phyloP scores from a whole-genome alignment of 2,329 filamentous ascomycete species.

The Arthrinium phaeospermum region DNA sequence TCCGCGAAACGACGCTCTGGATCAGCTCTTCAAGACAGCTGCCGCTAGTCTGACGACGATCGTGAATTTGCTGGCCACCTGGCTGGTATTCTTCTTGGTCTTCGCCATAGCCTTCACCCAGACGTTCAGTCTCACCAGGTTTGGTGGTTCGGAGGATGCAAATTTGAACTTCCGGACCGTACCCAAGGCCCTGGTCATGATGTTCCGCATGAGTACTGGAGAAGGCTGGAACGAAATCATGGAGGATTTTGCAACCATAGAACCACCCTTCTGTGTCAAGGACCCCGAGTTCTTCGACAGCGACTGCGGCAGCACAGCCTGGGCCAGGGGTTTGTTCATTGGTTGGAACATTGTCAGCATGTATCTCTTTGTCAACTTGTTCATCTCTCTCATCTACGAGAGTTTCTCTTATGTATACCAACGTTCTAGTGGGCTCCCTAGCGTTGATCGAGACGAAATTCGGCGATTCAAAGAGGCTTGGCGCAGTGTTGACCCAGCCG shows the following conservation, averaged over 20 bases:
- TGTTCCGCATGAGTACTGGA: slow-evolving; percentile 91
- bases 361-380: slow-evolving; percentile 99
- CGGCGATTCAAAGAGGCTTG: slow-evolving; percentile 97
- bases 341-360: slow-evolving; percentile 99
- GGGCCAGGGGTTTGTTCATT: slow-evolving; percentile 90
- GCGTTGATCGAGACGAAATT: slow-evolving; percentile 91
- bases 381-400: slow-evolving; percentile 98
- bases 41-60: slow-evolving; percentile 94
- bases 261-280: slow-evolving; percentile 79
- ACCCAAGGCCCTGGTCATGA: slow-evolving; percentile 88
- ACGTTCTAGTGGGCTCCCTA: slow-evolving; percentile 87
- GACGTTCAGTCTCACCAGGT: slow-evolving; percentile 91
- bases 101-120: slow-evolving; percentile 97
- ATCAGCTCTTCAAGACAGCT: slow-evolving; percentile 98
- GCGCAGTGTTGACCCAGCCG: slow-evolving; percentile 92
- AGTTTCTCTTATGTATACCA: slow-evolving; percentile 99
- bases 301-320: slow-evolving; percentile 89
- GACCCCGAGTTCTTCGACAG: slow-evolving; percentile 79
- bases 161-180: slow-evolving; percentile 94
- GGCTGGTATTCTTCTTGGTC: slow-evolving; percentile 95
- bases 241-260: slow-evolving; percentile 89
- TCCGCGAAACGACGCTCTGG: slow-evolving; percentile 93
- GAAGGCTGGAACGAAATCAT: slow-evolving; percentile 98
- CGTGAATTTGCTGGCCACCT: slow-evolving; percentile 89
- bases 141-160: slow-evolving; percentile 72